Base-by-base conservation (phyloP, 805 yeast genomes). In the Candida dendrica region DNA sequence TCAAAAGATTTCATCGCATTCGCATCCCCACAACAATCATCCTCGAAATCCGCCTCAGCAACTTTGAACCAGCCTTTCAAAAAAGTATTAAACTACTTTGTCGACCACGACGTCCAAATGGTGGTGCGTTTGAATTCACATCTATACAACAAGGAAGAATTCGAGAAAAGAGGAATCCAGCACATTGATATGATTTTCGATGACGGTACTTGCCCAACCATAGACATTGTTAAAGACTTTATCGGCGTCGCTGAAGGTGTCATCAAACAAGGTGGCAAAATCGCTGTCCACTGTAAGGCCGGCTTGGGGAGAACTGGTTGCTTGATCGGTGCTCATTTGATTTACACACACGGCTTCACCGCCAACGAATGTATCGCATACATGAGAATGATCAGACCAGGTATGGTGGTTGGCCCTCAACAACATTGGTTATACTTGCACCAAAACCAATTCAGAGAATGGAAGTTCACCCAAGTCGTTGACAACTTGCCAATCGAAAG, bases 401-500 rank as follows among this genome's bases (percentile, higher is more conserved):
- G 98, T 34, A 93, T 93, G 98, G 97, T 93, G n/a, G 98, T 93
- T 26, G 98, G 98, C 0, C 98, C 98, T 2, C 98, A 93, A 63
- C 98, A 93, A 61, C 98, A 93, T 66, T 93, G 98, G 98, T 72
- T 93, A 45, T 93, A 93, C 58, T 73, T 93, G 48, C 96, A 93
- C 60, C 98, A 93, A 63, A 82, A 88, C 61, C 96, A 90, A 52
- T 93, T 93, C 63, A 75, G 97, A 55, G 96, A 89, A 55, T 93
- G 98, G 98, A 77, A 88, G 61, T 86, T 81, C 53, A 88, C 96
- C 10, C 89, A 85, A 95, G 80, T 80, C 16, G 58, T 89, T 29
- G 88, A 88, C 46, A 74, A 75, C 44, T 61, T 74, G 26, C 81
- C 95, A 2, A 80, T 82, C 44, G 76, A 69, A 17, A 68, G 74